Percentiles rank a stretch among this genome's conserved stretches.
These are phyloP conservation scores for Oxytropis ochrocephala DNA, from an alignment of 306 rosid genomes.

Conservation along the genomic window DNA sequence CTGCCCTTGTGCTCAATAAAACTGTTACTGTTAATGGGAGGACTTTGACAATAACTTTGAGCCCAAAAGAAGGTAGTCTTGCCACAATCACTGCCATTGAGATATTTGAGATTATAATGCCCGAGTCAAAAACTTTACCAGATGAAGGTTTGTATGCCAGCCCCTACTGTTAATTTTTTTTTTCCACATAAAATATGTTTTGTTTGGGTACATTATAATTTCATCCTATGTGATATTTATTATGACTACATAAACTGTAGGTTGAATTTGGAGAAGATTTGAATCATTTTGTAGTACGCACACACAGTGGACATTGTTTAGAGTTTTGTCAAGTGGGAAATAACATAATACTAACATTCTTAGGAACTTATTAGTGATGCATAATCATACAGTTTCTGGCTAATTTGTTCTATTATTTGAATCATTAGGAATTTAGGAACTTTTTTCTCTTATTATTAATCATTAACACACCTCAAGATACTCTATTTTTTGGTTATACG, in stretches of 20 bases:
- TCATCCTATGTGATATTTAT: not conserved
- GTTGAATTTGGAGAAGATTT: constrained; percentile 2
- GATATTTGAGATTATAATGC: constrained; percentile 64
- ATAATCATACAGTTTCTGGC: constrained; percentile 12
- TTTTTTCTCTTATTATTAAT: not conserved
- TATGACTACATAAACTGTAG: constrained; percentile 2
- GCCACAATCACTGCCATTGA: constrained; percentile 84
- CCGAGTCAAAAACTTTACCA: constrained; percentile 61
- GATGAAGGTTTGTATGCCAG: constrained; percentile 64
- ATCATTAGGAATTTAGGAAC: not conserved
- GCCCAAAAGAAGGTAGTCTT: constrained; percentile 46
- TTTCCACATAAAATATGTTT: not conserved
- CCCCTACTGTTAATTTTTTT: not conserved
- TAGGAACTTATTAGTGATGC: not conserved
- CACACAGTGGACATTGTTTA: not conserved
- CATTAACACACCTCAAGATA: not conserved
- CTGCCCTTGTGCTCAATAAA: constrained; percentile 79
- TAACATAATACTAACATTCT: not conserved
- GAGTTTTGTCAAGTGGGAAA: constrained; percentile 5
- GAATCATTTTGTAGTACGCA: not conserved
- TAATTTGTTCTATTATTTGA: not conserved
- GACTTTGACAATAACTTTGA: constrained; percentile 60
- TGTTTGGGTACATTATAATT: not conserved
- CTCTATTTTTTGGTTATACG: not conserved
- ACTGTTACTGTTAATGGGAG: constrained; percentile 75